Evolutionary conservation across 352 stramenopile species (phyloP), one percentile per base, ranked within the genome.

Genomic region (Pythium phragmitis): DNA sequence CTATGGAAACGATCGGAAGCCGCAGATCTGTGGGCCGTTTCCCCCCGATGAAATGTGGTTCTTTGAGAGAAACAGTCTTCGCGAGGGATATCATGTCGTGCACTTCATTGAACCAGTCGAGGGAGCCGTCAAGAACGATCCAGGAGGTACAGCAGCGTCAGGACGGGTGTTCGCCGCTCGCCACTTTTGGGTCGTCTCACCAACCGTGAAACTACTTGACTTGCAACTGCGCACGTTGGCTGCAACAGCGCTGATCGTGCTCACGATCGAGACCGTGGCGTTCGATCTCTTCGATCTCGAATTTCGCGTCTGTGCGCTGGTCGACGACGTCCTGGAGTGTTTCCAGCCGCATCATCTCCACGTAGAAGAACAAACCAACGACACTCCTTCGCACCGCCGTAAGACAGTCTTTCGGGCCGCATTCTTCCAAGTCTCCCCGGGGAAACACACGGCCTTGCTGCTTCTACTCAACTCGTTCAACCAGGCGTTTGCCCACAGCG

Each of bases 321-420:
- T 85, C 17, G 75, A 88, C 49, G 68, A 72, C 34, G 67, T 53
- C 2, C 76, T 90, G 14, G 73, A 77, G 11, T 90, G 79, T 21
- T 60, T 85, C 34, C 39, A 73, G 8, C 54, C 65, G 0, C 26
- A 65, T 1, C 67, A 60, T 30, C 52, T 87, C 41, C 17, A 53
- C 14, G 14, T 85, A 11, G 77, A 52, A 1, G 77, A 52, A 1
- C 23, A 39, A 55, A 3, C 46, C 56, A 14, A 23, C 43, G 21
- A 69, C 0, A n/a, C 42, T 16, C 9, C 26, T 12, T 3, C 69
- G 60, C 70, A 73, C 11, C 69, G 72, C 11, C 47, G 48, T 26
- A 33, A 58, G n/a, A 63, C 74, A 11, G 66, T 72, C 2, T 77
- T 89, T 12, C 68, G 46, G 0, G 74, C 60, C 0, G 70, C 73